phyloP scores from a whole-genome alignment of 768 basidiomycete species.

The Leccinum variicolor region DNA sequence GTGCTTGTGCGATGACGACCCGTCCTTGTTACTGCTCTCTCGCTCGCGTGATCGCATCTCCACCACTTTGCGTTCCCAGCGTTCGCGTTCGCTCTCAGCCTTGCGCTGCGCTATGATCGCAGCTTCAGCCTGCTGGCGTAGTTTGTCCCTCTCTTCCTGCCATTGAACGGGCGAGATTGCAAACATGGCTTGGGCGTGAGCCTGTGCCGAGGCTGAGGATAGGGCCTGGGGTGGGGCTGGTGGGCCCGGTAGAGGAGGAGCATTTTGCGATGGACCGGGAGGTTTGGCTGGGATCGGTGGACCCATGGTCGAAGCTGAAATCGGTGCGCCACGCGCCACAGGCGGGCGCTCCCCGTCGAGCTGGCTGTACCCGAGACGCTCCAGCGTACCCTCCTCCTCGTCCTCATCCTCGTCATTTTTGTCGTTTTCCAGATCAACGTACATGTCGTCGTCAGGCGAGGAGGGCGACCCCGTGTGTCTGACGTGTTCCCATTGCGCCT shows the following conservation, averaged over 20 bases:
- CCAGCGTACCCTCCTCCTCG: conserved; percentile 1
- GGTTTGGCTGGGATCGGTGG: not conserved
- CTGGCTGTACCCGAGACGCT: conserved; percentile 22
- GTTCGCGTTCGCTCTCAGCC: conserved; percentile 16
- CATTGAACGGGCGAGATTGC: not conserved
- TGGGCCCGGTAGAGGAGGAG: not conserved
- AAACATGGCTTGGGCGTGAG: not conserved
- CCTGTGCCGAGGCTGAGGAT: not conserved
- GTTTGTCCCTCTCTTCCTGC: conserved; percentile 10
- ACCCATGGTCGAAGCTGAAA: not conserved
- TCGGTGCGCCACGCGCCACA: not conserved
- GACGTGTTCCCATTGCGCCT: conserved; percentile 24
- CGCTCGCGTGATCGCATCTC: conserved; percentile 18
- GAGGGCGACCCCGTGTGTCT: conserved; percentile 7
- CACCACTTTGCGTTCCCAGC: conserved; percentile 20
- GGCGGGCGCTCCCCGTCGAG: conserved; percentile 6
- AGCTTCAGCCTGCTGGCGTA: conserved; percentile 13
- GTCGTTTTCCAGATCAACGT: not conserved
- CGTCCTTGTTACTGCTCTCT: conserved; percentile 11
- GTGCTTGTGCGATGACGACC: conserved; percentile 4
- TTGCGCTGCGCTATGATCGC: conserved; percentile 11
- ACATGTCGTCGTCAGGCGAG: conserved; percentile 17
- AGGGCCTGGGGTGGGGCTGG: not conserved
- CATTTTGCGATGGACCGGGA: not conserved
- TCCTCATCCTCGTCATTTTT: no score